These are phyloP conservation scores for Candida maesae DNA, from an alignment of 805 yeast genomes.

Conservation along the genomic window DNA sequence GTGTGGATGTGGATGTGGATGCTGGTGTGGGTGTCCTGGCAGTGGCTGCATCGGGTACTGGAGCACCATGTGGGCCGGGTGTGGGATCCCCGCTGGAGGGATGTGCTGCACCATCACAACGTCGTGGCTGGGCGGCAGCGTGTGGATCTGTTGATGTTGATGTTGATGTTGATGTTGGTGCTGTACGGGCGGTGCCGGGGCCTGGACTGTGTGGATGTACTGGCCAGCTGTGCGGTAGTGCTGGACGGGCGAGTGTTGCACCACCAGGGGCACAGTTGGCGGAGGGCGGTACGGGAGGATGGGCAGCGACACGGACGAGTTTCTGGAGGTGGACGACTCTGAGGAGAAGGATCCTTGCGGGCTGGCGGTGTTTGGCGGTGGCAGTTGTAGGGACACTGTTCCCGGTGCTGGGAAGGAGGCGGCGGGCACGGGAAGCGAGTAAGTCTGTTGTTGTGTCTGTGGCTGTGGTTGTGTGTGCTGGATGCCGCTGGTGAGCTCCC, in stretches of 20 bases:
- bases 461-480: conserved; percentile 3
- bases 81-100: no score
- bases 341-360: conserved; percentile 5
- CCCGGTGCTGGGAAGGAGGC: no score
- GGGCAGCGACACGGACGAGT: conserved; percentile 4
- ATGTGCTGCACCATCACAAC: no score
- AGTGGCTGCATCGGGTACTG: background rate
- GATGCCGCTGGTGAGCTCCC: conserved; percentile 18
- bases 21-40: background rate
- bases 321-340: conserved; percentile 5
- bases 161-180: no score
- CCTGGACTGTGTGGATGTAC: conserved; percentile 1
- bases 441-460: background rate
- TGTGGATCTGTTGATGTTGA: no score
- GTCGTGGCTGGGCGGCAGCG: no score
- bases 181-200: no score
- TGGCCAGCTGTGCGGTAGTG: background rate
- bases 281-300: background rate
- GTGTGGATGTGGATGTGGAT: background rate
- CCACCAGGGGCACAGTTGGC: background rate
- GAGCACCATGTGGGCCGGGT: background rate
- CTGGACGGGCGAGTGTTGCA: conserved; percentile 3
- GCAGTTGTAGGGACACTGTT: no score
- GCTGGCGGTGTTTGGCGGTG: background rate
- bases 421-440: background rate